Conservation (phyloP, 768 basidiomycete species). For the Rubroboletus satanas region DNA sequence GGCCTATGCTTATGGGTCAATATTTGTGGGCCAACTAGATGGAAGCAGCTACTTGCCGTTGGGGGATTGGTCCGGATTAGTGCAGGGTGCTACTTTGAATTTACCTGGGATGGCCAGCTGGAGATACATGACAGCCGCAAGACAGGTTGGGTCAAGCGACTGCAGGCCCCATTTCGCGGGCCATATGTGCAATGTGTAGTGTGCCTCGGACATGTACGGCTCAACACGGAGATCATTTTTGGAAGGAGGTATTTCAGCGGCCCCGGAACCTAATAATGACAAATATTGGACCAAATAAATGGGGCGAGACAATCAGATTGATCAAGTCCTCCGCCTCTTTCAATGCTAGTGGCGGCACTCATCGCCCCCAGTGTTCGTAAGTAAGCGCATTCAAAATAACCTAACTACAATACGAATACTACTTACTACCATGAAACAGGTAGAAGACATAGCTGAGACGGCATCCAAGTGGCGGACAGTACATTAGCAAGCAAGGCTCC, state of each 20-base stretch:
- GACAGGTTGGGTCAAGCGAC: slow-evolving; percentile 63
- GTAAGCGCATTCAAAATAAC: neutral
- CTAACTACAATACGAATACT: neutral
- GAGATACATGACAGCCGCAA: slow-evolving; percentile 63
- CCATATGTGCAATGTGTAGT: slow-evolving; percentile 57
- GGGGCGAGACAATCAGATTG: neutral
- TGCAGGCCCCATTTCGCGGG: slow-evolving; percentile 61
- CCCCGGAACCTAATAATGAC: slow-evolving; percentile 15
- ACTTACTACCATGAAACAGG: neutral
- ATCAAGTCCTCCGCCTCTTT: neutral
- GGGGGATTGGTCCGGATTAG: slow-evolving; percentile 69
- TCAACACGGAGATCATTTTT: neutral
- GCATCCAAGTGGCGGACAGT: neutral
- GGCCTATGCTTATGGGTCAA: slow-evolving; percentile 43
- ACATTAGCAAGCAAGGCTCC: neutral
- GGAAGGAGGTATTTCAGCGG: slow-evolving; percentile 1
- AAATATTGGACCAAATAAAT: slow-evolving; percentile 6
- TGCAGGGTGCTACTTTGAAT: slow-evolving; percentile 58
- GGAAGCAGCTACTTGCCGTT: slow-evolving; percentile 47
- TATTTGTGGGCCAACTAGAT: neutral
- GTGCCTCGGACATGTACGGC: slow-evolving; percentile 17
- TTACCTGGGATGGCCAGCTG: slow-evolving; percentile 67
- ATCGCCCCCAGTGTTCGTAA: neutral
- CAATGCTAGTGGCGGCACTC: neutral
- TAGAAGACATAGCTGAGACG: neutral